Evolutionary conservation across 345 rosid species (phyloP).

Genomic region (Toxicodendron radicans): DNA sequence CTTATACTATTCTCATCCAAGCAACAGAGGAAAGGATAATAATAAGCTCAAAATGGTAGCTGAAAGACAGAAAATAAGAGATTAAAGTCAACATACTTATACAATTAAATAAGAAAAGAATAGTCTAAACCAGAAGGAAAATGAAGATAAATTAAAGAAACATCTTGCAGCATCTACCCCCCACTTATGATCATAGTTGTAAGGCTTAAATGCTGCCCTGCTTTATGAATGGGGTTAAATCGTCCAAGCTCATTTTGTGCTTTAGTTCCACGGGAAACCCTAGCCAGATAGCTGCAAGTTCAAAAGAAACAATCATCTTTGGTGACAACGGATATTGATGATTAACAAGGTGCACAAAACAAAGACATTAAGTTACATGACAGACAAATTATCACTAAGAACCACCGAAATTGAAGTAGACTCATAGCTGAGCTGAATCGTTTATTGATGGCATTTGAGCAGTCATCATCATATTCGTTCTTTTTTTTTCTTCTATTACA

Average conservation of each 20-base stretch:
- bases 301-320: slow-evolving; percentile 18
- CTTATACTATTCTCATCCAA: slow-evolving; percentile 25
- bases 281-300: slow-evolving; percentile 15
- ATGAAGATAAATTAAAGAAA: slow-evolving; percentile 2
- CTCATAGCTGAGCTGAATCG: background rate
- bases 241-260: slow-evolving; percentile 20
- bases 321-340: background rate
- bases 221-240: slow-evolving; percentile 19
- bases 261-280: slow-evolving; percentile 5
- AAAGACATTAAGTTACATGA: background rate
- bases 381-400: slow-evolving; percentile 1
- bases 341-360: slow-evolving; percentile 5
- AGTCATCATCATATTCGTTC: slow-evolving; percentile 1
- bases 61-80: slow-evolving; percentile 6
- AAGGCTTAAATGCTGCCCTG: slow-evolving; percentile 15
- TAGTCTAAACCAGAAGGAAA: background rate
- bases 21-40: slow-evolving; percentile 17
- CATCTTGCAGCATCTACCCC: slow-evolving; percentile 11
- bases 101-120: background rate
- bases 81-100: background rate
- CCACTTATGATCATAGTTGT: slow-evolving; percentile 28
- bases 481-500: background rate
- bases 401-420: background rate
- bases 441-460: background rate
- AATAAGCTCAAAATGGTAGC: slow-evolving; percentile 22